These are phyloP conservation scores for Myriosclerotinia duriaeana DNA, from an alignment of 2,329 filamentous ascomycete species.

Conservation along the genomic window DNA sequence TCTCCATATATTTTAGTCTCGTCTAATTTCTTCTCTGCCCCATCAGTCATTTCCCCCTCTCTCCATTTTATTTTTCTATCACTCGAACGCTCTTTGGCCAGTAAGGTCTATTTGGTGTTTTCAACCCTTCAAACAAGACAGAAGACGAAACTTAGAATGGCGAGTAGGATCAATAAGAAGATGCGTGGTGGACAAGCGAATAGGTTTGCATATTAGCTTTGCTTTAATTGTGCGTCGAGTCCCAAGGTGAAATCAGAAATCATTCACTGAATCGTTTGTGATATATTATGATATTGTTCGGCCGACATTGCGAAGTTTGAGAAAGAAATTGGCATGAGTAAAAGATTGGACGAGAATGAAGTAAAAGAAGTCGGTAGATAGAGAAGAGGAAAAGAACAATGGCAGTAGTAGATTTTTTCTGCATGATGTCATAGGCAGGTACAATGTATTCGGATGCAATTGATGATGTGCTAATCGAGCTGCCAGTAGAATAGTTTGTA, in stretches of 20 bases:
- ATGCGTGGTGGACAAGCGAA: background rate
- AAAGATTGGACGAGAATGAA: slow-evolving; percentile 74
- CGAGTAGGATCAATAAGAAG: background rate
- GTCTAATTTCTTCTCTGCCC: no score
- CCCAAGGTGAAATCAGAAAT: background rate
- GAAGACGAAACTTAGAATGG: background rate
- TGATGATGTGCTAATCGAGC: background rate
- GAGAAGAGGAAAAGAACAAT: slow-evolving; percentile 40
- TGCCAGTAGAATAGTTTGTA: slow-evolving; percentile 6
- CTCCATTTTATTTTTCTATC: background rate
- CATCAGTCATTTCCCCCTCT: no score
- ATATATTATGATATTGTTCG: background rate
- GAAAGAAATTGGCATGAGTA: slow-evolving; percentile 86
- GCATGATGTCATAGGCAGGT: background rate
- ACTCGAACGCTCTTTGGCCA: background rate
- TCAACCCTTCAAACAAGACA: background rate
- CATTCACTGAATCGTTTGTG: background rate
- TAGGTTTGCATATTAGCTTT: background rate
- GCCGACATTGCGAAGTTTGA: slow-evolving; percentile 81
- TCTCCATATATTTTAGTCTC: no score
- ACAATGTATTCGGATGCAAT: background rate
- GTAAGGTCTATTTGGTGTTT: background rate
- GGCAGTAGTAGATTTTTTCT: slow-evolving; percentile 25
- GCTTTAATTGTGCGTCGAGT: background rate
- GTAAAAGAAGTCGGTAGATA: slow-evolving; percentile 73